Base-by-base conservation (phyloP, 1,139 yeast species). In the Geotrichum cucujoidarum region DNA sequence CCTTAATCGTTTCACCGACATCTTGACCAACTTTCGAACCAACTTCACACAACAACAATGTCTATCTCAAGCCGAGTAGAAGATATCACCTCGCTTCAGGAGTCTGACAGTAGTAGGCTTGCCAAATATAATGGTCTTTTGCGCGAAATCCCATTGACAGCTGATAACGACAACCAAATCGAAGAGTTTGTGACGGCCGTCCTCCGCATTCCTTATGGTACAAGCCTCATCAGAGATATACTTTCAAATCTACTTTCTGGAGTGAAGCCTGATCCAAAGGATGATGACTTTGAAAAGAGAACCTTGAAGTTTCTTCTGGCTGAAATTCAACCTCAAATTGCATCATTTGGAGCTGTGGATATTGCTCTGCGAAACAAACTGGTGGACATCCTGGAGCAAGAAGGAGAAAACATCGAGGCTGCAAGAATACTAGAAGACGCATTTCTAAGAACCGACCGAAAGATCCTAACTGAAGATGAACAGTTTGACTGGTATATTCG, bases 341-440 rank as follows among this genome's bases (percentile, higher is more conserved):
- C 56, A 17, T 52, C 64, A 8, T 60, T 58, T 40, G 66, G 63
- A 47, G 61, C 58, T 32, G 60, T 58, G 34, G 68, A 64, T 34
- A 50, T 56, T 22, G 40, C 47, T n/a, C 52, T 57, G 1, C 53
- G 69, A 20, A 56, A 55, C 21, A 54, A 57, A 3, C 56, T 66
- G 27, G 69, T 66, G 1, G 55, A 55, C 6, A 40, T 62, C 4
- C 61, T 55, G 47, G 62, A 63, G 39, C 38, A 38, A n/a, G 54
- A 53, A 7, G 60, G 54, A 16, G 57, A 60, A 18, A 57, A 52
- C 49, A 48, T 49, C 24, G 50, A 52, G 22, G 67, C 69, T 1
- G 67, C 68, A 0, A 48, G 51, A 10, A 47, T 59, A 3, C 57
- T 66, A 4, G 64, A 59, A 40, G 61, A 55, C 13, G 63, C 61